Evolutionary conservation across 148 eudicot species (phyloP), one percentile per base, ranked within the genome.

Genomic region (Selenicereus undatus): DNA sequence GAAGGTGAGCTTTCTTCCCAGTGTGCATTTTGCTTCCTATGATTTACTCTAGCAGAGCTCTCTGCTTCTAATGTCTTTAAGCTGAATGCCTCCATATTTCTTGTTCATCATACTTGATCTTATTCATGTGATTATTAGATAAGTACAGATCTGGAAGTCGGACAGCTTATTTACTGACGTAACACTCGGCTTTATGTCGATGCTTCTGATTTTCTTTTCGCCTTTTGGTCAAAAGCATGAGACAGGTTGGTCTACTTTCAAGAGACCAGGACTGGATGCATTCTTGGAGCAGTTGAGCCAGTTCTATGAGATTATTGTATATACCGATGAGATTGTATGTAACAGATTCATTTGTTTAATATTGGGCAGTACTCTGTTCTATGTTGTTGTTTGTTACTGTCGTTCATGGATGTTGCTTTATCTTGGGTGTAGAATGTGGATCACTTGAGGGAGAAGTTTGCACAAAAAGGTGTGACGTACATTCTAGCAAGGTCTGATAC

Each of bases 221-320:
- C 48, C 16, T 74, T 68, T 85, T 48, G 24, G 30, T 73, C 43
- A 73, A 54, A 79, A 90, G 97, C 93, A 93, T 81, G 97, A 91
- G 54, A 86, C 88, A 85, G 97, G 97, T 70, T 93, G 97, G 97
- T 79, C 86, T 81, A 91, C 97, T 70, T 91, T 87, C 76, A 93
- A 93, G 85, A 90, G 97, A 80, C 97, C 97, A 51, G 95, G 95
- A 56, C 89, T 93, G 74, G 95, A 93, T 84, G 92, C 81, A 43
- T 93, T 93, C 81, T 81, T 93, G 91, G 90, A 86, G 82, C 91
- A 89, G 56, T 17, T 93, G 75, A 87, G 93, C 80, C 90, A 89
- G 60, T 85, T 77, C 52, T 90, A 86, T 85, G 97, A 93, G 81
- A 86, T 91, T 71, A 88, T 93, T 24, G 86, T 91, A 22, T 93